phyloP scores from a whole-genome alignment of 2,329 filamentous ascomycete species.

The Penicillium decumbens region DNA sequence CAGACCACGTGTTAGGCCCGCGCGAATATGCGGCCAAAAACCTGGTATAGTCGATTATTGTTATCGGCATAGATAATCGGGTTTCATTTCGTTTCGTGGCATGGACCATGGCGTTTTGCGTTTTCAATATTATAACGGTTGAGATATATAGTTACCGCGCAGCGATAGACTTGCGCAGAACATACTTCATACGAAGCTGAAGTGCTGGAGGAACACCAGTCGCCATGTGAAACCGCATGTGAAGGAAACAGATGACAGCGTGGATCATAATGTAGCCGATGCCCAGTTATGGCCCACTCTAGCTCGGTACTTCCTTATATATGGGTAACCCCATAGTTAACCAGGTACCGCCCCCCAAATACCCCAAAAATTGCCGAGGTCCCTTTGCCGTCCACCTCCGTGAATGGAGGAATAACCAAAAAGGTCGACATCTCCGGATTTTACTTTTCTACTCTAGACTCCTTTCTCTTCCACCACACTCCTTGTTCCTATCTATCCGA shows the following conservation, averaged over 20 bases:
- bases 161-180: neutral
- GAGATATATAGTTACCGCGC: neutral
- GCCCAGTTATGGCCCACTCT: neutral
- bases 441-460: conserved; percentile 10
- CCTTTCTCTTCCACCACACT: conserved; percentile 10
- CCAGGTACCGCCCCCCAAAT: conserved; percentile 6
- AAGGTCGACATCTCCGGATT: conserved; percentile 19
- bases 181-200: neutral
- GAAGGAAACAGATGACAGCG: conserved; percentile 12
- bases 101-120: conserved; percentile 10
- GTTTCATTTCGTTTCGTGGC: conserved; percentile 4
- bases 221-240: conserved; percentile 21
- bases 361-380: conserved; percentile 17
- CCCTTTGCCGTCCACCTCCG: neutral
- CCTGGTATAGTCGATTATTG: no score
- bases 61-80: neutral
- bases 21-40: no score
- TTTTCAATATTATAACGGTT: neutral
- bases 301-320: conserved; percentile 9
- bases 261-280: neutral
- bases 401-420: conserved; percentile 13
- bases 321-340: neutral
- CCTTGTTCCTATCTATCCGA: conserved; percentile 7
- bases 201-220: neutral
- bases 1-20: no score